phyloP scores from a whole-genome alignment of 2,329 filamentous ascomycete genomes.

The Nigrospora sphaerica region DNA sequence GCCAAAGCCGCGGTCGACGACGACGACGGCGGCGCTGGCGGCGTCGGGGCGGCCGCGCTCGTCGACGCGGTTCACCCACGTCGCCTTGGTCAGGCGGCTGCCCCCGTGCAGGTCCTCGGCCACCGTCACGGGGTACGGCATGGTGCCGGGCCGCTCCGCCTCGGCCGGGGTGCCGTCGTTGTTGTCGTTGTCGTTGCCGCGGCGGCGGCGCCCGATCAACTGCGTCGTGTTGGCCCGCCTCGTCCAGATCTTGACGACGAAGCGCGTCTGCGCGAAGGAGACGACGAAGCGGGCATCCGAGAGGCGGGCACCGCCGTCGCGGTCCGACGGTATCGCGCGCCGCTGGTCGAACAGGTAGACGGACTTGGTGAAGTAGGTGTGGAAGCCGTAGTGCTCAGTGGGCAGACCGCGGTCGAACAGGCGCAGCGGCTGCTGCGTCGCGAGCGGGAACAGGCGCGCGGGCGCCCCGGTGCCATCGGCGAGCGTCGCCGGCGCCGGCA shows the following conservation, averaged over 20 bases:
- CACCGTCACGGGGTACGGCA: slow-evolving; percentile 58
- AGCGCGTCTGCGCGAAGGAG: slow-evolving; percentile 53
- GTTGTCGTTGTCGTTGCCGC: slow-evolving; percentile 14
- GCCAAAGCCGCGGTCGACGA: slow-evolving; percentile 41
- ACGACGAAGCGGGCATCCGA: slow-evolving; percentile 47
- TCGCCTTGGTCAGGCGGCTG: slow-evolving; percentile 40
- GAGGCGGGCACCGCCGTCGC: slow-evolving; percentile 46
- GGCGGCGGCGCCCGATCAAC: slow-evolving; percentile 23
- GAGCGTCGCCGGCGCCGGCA: slow-evolving; percentile 58
- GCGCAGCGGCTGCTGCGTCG: slow-evolving; percentile 69
- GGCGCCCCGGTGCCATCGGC: slow-evolving; percentile 66
- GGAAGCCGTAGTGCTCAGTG: slow-evolving; percentile 90
- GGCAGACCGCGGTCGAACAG: slow-evolving; percentile 76
- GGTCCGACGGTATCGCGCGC: slow-evolving; percentile 33
- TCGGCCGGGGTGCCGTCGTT: slow-evolving; percentile 17
- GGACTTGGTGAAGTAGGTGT: slow-evolving; percentile 81
- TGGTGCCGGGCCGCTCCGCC: slow-evolving; percentile 43
- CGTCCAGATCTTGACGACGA: slow-evolving; percentile 62
- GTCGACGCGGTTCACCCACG: slow-evolving; percentile 46
- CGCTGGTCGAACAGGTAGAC: slow-evolving; percentile 58
- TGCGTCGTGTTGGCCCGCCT: slow-evolving; percentile 34
- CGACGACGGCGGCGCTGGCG: slow-evolving; percentile 34
- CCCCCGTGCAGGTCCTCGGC: slow-evolving; percentile 58
- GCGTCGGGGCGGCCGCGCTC: slow-evolving; percentile 36
- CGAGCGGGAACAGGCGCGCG: slow-evolving; percentile 64